phyloP scores from a whole-genome alignment of 768 basidiomycete species.

The Lactifluus volemus region DNA sequence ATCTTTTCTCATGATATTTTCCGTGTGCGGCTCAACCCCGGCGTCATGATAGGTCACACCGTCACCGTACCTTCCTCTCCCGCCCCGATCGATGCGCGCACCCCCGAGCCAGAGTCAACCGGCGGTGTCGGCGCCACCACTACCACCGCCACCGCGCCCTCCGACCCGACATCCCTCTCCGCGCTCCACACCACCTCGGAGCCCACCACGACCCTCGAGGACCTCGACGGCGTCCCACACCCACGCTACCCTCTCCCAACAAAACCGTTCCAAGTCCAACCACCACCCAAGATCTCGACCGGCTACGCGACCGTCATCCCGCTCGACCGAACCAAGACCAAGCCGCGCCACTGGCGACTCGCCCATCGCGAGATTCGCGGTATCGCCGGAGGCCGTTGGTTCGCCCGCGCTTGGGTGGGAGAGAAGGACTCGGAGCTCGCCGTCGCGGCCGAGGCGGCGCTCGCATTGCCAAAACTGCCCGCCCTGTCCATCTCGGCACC shows the following conservation, averaged over 20 bases:
- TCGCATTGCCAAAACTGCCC: constrained; percentile 17
- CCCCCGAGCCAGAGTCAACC: constrained; percentile 6
- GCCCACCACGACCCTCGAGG: constrained; percentile 22
- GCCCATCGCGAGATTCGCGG: constrained; percentile 74
- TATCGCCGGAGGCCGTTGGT: constrained; percentile 79
- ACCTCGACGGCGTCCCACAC: constrained; percentile 50
- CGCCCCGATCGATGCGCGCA: constrained; percentile 4
- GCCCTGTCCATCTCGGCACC: constrained; percentile 12
- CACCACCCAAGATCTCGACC: constrained; percentile 63
- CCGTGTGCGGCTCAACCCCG: background rate
- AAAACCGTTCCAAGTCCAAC: constrained; percentile 79
- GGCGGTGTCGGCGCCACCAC: too few species aligned
- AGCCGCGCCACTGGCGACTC: constrained; percentile 63
- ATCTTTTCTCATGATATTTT: background rate
- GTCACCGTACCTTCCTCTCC: constrained; percentile 21
- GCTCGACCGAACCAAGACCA: constrained; percentile 53
- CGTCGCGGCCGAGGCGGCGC: constrained; percentile 3
- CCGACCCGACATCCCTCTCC: background rate
- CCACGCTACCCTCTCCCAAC: constrained; percentile 72
- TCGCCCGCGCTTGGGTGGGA: constrained; percentile 74
- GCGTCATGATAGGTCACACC: constrained; percentile 14
- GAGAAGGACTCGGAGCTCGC: constrained; percentile 69
- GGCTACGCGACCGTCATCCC: constrained; percentile 62
- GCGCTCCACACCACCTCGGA: background rate
- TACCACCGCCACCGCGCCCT: background rate